Percentiles rank a stretch among this genome's conserved stretches.
Evolutionary conservation across 768 basidiomycete species (phyloP).

Genomic region (Tubosaeta brunneosetosa): DNA sequence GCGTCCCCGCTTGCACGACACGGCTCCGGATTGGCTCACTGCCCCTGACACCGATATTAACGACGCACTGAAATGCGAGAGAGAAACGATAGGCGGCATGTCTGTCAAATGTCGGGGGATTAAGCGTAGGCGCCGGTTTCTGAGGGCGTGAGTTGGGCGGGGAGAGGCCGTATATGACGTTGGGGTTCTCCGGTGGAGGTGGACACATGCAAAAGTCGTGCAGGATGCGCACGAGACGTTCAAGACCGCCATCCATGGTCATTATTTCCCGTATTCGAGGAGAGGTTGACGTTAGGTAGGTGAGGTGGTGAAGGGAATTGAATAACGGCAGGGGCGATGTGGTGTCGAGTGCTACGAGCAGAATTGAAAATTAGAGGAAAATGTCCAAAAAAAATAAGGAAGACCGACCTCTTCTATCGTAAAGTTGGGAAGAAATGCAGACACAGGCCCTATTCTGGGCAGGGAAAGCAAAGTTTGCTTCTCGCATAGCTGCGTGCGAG

Average conservation of each 20-base stretch:
- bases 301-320: slow-evolving; percentile 94
- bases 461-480: slow-evolving; percentile 93
- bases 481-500: slow-evolving; percentile 61
- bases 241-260: slow-evolving; percentile 96
- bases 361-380: slow-evolving; percentile 7
- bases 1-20: slow-evolving; percentile 90
- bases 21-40: slow-evolving; percentile 85
- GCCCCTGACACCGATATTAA: slow-evolving; percentile 96
- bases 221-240: slow-evolving; percentile 88
- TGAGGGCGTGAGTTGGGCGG: slow-evolving; percentile 57
- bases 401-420: slow-evolving; percentile 84
- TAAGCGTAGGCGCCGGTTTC: slow-evolving; percentile 55
- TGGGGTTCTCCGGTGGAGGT: slow-evolving; percentile 74
- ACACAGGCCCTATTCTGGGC: slow-evolving; percentile 93
- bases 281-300: slow-evolving; percentile 94
- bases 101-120: slow-evolving; percentile 69
- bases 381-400: background rate
- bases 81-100: slow-evolving; percentile 86
- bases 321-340: slow-evolving; percentile 64
- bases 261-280: slow-evolving; percentile 98
- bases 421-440: slow-evolving; percentile 90
- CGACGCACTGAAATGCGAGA: slow-evolving; percentile 93
- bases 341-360: slow-evolving; percentile 44
- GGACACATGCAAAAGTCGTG: slow-evolving; percentile 84
- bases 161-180: slow-evolving; percentile 71